These are phyloP conservation scores for Fusarium anguioides DNA, from an alignment of 2,329 filamentous ascomycete species.

Conservation along the genomic window DNA sequence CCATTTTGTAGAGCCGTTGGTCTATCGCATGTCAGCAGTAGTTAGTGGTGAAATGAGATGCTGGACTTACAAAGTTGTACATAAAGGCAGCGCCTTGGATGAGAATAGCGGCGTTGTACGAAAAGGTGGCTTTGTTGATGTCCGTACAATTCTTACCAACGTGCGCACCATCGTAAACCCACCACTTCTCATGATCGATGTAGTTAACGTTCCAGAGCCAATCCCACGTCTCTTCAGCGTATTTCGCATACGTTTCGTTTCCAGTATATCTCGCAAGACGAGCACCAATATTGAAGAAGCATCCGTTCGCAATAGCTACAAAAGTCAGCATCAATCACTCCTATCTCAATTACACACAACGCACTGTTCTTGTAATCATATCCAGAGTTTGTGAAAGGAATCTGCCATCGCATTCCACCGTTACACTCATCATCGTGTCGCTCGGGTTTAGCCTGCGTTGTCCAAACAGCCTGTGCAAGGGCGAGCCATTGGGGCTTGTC, in stretches of 20 bases:
- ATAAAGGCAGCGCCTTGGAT: constrained; percentile 73
- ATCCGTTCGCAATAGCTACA: constrained; percentile 68
- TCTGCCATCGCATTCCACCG: constrained; percentile 82
- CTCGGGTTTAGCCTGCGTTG: constrained; percentile 67
- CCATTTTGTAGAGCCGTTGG: constrained; percentile 66
- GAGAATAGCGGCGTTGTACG: constrained; percentile 73
- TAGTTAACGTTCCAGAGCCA: constrained; percentile 67
- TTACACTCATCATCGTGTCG: constrained; percentile 74
- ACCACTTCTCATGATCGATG: constrained; percentile 68
- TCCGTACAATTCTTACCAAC: constrained; percentile 68
- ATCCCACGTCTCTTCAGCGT: constrained; percentile 71
- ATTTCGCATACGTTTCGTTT: constrained; percentile 72
- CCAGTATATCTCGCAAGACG: constrained; percentile 77
- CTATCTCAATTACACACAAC: constrained; percentile 19
- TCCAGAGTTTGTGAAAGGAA: constrained; percentile 77
- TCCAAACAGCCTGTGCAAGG: constrained; percentile 76
- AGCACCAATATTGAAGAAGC: constrained; percentile 73
- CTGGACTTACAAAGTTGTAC: constrained; percentile 68
- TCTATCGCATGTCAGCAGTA: constrained; percentile 52
- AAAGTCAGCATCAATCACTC: not conserved
- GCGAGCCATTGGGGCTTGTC: constrained; percentile 70
- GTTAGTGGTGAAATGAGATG: accelerated
- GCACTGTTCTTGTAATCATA: constrained; percentile 79
- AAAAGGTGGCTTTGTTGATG: constrained; percentile 72
- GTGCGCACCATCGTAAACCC: constrained; percentile 73